Conservation (phyloP, 805 yeast species). For the Nakazawaea peltata region DNA sequence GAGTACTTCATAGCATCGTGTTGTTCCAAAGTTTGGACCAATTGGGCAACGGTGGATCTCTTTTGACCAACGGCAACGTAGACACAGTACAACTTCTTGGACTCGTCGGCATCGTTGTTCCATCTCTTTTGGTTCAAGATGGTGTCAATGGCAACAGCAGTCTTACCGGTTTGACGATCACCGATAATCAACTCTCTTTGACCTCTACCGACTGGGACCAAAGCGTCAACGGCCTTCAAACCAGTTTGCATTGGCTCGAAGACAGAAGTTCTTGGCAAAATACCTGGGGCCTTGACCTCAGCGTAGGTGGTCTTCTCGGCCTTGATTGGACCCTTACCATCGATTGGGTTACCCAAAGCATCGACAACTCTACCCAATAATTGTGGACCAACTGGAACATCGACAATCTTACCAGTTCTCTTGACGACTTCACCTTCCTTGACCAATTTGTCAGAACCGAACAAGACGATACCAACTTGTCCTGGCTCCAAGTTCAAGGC, state of each 20-base stretch:
- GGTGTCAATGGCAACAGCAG: slow-evolving; percentile 98
- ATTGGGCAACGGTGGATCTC: slow-evolving; percentile 99
- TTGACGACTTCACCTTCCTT: slow-evolving; percentile 99
- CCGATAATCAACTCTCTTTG: slow-evolving; percentile 99
- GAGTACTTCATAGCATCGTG: slow-evolving; percentile 97
- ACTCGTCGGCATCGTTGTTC: slow-evolving; percentile 92
- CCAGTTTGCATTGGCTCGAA: slow-evolving; percentile 99
- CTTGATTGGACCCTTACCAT: slow-evolving; percentile 98
- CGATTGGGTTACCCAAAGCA: slow-evolving; percentile 98
- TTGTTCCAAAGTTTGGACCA: slow-evolving; percentile 97
- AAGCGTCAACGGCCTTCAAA: slow-evolving; percentile 97
- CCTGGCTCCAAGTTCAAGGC: slow-evolving; percentile 99
- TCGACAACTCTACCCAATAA: slow-evolving; percentile 99
- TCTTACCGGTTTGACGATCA: slow-evolving; percentile 99
- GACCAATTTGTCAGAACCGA: slow-evolving; percentile 98
- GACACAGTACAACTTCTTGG: slow-evolving; percentile 98
- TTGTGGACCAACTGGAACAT: slow-evolving; percentile 98
- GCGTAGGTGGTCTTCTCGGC: slow-evolving; percentile 85
- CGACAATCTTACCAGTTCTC: slow-evolving; percentile 99
- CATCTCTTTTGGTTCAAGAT: slow-evolving; percentile 98
- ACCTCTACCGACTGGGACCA: slow-evolving; percentile 99
- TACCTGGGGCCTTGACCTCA: slow-evolving; percentile 99
- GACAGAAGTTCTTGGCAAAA: slow-evolving; percentile 97
- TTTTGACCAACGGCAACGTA: slow-evolving; percentile 99
- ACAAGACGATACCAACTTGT: slow-evolving; percentile 99